Base-by-base conservation (phyloP, 805 yeast genomes). In the Candida tammaniensis region DNA sequence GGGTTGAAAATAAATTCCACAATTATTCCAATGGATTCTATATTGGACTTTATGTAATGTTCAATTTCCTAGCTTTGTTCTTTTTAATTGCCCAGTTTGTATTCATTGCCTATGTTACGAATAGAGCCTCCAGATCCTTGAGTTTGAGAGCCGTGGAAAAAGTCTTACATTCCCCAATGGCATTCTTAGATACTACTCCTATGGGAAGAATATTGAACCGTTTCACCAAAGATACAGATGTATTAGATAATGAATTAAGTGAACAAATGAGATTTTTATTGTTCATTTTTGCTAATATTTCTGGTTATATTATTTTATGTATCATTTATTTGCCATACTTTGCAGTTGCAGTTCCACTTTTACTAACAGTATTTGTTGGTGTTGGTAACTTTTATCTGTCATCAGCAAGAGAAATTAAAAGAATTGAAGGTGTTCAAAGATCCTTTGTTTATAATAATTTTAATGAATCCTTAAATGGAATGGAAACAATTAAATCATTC, bases 191-290 rank as follows among this genome's bases (percentile, higher is more conserved):
- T 51, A 78, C 86, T 8, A 83, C 94, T 0, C 96, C 96, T 10
- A 72, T 84, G 68, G 96, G 96, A 1, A 71, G 96, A 44, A 79
- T 87, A 38, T 64, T 87, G 54, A 87, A 86, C 59, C 68, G 95
- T 46, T 86, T 86, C 56, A 86, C 95, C 2, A 86, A 86, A 47
- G 96, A 86, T 56, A 82, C 93, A 0, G 94, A 86, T 53, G 78
- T 78, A 4, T 61, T 85, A 54, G 95, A 86, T 51, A 85, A 84
- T 53, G 89, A 83, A 57, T 61, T 86, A 38, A 72, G 77, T 36
- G 87, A 83, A 52, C 84, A 81, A 48, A 43, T 82, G 25, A 70
- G 91, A 46, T 56, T 79, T 57, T 67, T 82, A 31, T 44, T 80
- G 31, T 76, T 68, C 44, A 76, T 81, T 4, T 36, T 72, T 16